phyloP scores from a whole-genome alignment of 2,329 filamentous ascomycete species.

The Juglanconis oblonga region DNA sequence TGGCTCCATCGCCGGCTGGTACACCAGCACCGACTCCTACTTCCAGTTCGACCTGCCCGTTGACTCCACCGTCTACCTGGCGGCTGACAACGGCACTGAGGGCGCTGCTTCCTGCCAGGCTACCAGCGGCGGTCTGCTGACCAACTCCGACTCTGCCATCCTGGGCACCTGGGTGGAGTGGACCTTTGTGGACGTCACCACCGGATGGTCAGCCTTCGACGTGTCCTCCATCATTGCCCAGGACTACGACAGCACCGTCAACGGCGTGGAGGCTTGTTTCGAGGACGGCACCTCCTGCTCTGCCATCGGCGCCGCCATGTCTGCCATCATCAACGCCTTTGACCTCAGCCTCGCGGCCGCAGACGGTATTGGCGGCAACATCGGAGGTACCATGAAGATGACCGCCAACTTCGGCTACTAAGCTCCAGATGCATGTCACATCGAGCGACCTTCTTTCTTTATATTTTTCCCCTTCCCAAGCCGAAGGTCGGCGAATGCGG shows the following conservation, averaged over 20 bases:
- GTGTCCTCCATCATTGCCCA: conserved; percentile 47
- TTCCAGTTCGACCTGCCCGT: conserved; percentile 39
- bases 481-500: not conserved
- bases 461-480: not conserved
- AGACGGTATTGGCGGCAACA: conserved; percentile 30
- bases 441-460: not conserved
- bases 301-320: conserved; percentile 28
- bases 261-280: conserved; percentile 39
- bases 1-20: conserved; percentile 46
- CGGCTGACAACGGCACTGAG: conserved; percentile 45
- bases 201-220: conserved; percentile 48
- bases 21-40: conserved; percentile 32
- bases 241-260: conserved; percentile 32
- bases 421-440: not conserved
- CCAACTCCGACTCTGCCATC: conserved; percentile 38
- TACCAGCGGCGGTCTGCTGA: conserved; percentile 24
- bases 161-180: conserved; percentile 49
- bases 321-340: conserved; percentile 31
- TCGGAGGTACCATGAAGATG: conserved; percentile 14
- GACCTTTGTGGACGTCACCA: conserved; percentile 42
- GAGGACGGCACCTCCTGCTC: conserved; percentile 28
- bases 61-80: conserved; percentile 38
- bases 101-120: conserved; percentile 45
- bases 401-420: conserved; percentile 14
- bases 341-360: conserved; percentile 29